phyloP scores from a whole-genome alignment of 2,329 filamentous ascomycete genomes.

The Aspergillus floridensis region DNA sequence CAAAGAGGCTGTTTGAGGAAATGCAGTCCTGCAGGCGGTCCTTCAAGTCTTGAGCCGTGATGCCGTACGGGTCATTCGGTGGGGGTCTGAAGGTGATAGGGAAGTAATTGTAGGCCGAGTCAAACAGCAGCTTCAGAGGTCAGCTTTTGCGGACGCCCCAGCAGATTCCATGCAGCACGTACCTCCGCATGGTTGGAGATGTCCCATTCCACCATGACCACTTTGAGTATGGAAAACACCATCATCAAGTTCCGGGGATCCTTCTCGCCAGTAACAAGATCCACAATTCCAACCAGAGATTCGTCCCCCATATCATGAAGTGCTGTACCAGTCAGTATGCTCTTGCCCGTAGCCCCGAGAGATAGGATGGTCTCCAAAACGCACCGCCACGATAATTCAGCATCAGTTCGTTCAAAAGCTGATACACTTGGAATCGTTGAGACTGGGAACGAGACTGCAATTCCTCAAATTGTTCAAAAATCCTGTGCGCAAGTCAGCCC shows the following conservation, averaged over 20 bases:
- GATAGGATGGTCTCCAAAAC: neutral
- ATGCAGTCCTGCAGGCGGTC: conserved; percentile 63
- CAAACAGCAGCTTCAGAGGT: conserved; percentile 54
- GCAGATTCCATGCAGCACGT: conserved; percentile 10
- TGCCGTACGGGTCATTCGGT: conserved; percentile 67
- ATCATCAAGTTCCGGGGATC: conserved; percentile 69
- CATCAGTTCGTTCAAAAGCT: conserved; percentile 61
- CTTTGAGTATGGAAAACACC: conserved; percentile 65
- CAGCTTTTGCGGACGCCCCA: conserved; percentile 11
- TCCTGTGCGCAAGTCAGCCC: conserved; percentile 32
- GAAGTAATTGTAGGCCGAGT: conserved; percentile 70
- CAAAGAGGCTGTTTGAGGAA: conserved; percentile 60
- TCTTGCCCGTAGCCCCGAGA: neutral
- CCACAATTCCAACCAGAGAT: conserved; percentile 60
- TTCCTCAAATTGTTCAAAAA: conserved; percentile 54
- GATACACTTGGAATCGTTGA: conserved; percentile 63
- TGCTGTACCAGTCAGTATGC: conserved; percentile 34
- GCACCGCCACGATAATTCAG: conserved; percentile 58
- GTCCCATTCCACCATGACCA: conserved; percentile 67
- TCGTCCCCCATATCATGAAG: conserved; percentile 57
- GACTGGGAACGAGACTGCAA: conserved; percentile 61
- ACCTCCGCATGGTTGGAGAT: conserved; percentile 60
- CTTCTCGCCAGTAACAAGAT: conserved; percentile 66
- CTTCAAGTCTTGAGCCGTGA: conserved; percentile 67
- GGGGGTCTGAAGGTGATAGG: conserved; percentile 69